Evolutionary conservation across 176 grass and related monocot species (phyloP).

Genomic region (Lolium rigidum): DNA sequence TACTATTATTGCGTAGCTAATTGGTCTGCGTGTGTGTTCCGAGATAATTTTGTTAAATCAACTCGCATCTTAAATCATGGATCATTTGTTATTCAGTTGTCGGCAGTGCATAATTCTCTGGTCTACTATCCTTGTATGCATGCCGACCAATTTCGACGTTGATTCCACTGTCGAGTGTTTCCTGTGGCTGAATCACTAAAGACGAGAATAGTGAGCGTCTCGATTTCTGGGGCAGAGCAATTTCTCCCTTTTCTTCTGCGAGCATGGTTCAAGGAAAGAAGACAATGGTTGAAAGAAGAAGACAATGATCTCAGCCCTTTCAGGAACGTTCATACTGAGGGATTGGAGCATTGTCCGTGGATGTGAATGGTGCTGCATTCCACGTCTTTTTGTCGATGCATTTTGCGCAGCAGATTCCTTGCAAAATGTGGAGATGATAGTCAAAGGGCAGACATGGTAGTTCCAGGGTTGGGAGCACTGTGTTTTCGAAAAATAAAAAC

Average conservation of each 20-base stretch:
- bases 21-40: background rate
- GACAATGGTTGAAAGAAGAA: conserved; percentile 25
- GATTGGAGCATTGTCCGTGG: too few relatives aligned
- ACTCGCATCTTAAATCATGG: background rate
- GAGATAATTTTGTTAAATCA: background rate
- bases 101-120: too few relatives aligned
- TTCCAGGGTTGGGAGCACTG: too few relatives aligned
- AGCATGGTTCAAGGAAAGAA: background rate
- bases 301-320: conserved; percentile 40
- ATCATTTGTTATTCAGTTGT: background rate
- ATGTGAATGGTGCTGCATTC: background rate
- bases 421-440: background rate
- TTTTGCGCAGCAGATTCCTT: background rate
- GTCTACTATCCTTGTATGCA: background rate
- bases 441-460: background rate
- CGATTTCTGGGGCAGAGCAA: conserved; percentile 31
- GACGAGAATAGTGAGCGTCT: conserved; percentile 36
- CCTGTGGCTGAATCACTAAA: conserved; percentile 14
- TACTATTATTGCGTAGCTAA: background rate
- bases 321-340: background rate
- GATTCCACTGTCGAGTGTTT: conserved; percentile 9
- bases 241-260: conserved; percentile 35
- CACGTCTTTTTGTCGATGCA: background rate
- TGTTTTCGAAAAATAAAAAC: too few relatives aligned
- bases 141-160: background rate